Evolutionary conservation across 2,329 filamentous ascomycete genomes (phyloP).

Genomic region (Bimuria novae-zelandiae): DNA sequence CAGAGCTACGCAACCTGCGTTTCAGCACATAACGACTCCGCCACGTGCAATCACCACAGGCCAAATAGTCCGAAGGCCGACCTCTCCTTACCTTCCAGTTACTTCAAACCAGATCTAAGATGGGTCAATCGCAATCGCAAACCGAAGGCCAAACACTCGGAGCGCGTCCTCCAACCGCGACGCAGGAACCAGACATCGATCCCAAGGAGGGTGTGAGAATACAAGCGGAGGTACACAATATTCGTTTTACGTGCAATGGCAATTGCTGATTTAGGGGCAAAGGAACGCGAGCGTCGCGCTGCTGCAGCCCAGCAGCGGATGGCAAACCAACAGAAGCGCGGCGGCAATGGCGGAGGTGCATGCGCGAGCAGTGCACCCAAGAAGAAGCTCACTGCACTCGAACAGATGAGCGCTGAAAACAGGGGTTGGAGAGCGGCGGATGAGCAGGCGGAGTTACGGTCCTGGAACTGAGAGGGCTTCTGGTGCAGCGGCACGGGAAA

Average conservation of each 20-base stretch:
- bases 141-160: conserved; percentile 9
- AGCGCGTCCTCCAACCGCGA: conserved; percentile 7
- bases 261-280: background rate
- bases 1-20: background rate
- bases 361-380: conserved; percentile 6
- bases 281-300: conserved; percentile 41
- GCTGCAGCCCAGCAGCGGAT: conserved; percentile 36
- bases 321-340: conserved; percentile 19
- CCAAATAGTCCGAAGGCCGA: background rate
- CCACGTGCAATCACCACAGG: background rate
- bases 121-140: conserved; percentile 36
- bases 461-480: conserved; percentile 33
- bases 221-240: conserved; percentile 29
- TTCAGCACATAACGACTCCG: background rate
- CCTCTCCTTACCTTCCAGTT: background rate
- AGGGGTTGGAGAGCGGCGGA: conserved; percentile 37
- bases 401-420: conserved; percentile 38
- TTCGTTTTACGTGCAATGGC: background rate
- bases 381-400: conserved; percentile 33
- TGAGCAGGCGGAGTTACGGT: conserved; percentile 30
- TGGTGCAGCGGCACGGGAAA: too few relatives aligned
- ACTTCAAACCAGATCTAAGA: conserved; percentile 5
- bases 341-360: background rate
- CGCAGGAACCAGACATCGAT: conserved; percentile 28
- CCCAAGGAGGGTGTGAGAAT: conserved; percentile 27